phyloP scores from a whole-genome alignment of 2,329 filamentous ascomycete genomes.

The Apiospora rasikravindrae region DNA sequence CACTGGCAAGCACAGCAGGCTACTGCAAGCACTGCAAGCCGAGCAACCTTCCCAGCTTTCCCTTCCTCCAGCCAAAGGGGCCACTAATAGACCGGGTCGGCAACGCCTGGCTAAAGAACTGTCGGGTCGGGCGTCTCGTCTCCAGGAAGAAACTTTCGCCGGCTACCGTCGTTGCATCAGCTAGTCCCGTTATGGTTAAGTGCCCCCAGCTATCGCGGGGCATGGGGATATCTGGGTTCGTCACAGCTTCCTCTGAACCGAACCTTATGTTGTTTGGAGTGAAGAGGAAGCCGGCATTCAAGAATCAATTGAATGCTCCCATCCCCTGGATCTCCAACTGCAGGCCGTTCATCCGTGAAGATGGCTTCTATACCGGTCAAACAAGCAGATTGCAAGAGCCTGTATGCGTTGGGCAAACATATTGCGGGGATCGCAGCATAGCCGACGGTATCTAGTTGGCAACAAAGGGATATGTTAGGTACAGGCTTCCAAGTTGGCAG shows the following conservation, averaged over 20 bases:
- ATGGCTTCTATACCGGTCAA: no score
- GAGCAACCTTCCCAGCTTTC: background rate
- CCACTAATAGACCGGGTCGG: background rate
- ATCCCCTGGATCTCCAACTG: no score
- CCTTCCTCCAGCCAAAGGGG: background rate
- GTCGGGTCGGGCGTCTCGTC: background rate
- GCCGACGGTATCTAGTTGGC: no score
- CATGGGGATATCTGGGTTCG: conserved; percentile 4
- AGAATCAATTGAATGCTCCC: no score
- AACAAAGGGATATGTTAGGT: no score
- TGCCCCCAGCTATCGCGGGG: background rate
- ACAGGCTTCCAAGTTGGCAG: no score
- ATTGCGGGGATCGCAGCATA: no score
- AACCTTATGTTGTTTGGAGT: background rate
- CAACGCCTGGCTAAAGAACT: background rate
- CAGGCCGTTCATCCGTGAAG: no score
- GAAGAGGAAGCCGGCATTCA: background rate
- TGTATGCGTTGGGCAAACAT: no score
- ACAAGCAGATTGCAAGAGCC: no score
- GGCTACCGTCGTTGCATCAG: background rate
- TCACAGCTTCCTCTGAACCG: background rate
- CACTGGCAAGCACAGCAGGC: background rate
- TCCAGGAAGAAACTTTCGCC: conserved; percentile 10
- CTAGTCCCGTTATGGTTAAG: background rate
- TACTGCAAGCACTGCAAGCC: background rate